phyloP scores from a whole-genome alignment of 148 eudicot species.

The Vaccinium darrowii region DNA sequence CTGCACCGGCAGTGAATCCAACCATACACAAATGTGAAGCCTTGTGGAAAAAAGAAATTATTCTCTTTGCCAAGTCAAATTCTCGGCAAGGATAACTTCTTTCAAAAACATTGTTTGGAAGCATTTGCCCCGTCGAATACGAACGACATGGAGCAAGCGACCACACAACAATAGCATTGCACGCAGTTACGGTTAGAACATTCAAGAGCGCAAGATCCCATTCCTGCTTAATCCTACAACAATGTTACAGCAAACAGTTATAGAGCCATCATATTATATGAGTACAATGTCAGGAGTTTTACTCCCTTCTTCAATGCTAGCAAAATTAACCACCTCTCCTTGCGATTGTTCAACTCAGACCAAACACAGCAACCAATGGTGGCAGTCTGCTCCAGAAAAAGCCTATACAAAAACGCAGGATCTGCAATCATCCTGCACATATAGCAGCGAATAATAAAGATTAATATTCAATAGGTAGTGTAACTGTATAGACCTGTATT shows the following conservation, averaged over 20 bases:
- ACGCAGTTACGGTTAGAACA: conserved; percentile 85
- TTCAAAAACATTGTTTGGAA: conserved; percentile 89
- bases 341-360: conserved; percentile 82
- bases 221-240: conserved; percentile 82
- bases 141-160: conserved; percentile 96
- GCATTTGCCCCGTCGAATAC: conserved; percentile 75
- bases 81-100: conserved; percentile 81
- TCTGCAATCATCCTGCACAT: conserved; percentile 90
- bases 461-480: too few species aligned
- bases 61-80: conserved; percentile 80
- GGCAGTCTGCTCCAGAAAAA: conserved; percentile 80
- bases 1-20: conserved; percentile 80
- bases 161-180: conserved; percentile 92
- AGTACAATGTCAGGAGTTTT: background rate
- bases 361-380: conserved; percentile 77
- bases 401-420: conserved; percentile 75
- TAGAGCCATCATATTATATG: background rate
- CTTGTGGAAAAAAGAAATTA: conserved; percentile 87
- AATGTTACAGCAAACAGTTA: background rate
- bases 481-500: too few species aligned
- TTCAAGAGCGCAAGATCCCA: conserved; percentile 96
- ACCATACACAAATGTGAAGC: conserved; percentile 89
- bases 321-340: conserved; percentile 55
- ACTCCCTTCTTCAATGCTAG: too few species aligned
- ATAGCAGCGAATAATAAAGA: conserved; percentile 7